Conservation (phyloP, 495 filamentous ascomycete genomes). For the Hypoxylon fragiforme region DNA sequence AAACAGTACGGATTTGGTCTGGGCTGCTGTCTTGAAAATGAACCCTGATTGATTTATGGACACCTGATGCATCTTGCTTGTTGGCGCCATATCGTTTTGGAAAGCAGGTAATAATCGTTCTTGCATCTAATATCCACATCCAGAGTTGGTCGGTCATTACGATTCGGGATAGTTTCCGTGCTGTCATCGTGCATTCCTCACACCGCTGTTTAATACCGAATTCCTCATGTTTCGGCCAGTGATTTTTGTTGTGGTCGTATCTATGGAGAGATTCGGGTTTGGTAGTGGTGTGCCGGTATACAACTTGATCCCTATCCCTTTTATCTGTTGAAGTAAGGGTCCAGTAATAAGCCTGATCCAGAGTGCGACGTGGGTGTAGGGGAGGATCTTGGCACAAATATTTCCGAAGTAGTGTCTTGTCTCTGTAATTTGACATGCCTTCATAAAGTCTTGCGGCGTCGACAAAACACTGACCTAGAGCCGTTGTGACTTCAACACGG, state of each 20-base stretch:
- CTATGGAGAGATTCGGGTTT: conserved; percentile 32
- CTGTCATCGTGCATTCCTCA: conserved; percentile 38
- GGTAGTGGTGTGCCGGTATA: conserved; percentile 56
- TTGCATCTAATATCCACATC: conserved; percentile 71
- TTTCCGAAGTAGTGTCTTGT: conserved; percentile 62
- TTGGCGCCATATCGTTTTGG: conserved; percentile 69
- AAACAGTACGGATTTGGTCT: conserved; percentile 66
- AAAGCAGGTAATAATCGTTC: conserved; percentile 70
- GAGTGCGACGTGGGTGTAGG: conserved; percentile 67
- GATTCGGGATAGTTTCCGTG: conserved; percentile 58
- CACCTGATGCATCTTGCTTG: conserved; percentile 66
- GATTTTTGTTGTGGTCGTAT: not conserved
- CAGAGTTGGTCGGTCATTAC: conserved; percentile 79
- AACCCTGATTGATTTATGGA: conserved; percentile 60
- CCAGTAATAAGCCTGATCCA: conserved; percentile 71
- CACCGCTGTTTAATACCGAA: conserved; percentile 20
- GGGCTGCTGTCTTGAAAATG: conserved; percentile 40
- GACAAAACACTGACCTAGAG: conserved; percentile 40
- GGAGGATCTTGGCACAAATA: conserved; percentile 60
- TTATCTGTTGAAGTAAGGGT: conserved; percentile 60
- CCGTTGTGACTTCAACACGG: conserved; percentile 38
- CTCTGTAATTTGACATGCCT: conserved; percentile 47
- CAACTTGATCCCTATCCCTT: conserved; percentile 69
- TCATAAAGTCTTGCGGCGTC: conserved; percentile 45
- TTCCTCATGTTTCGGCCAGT: conserved; percentile 23